Base-by-base conservation (phyloP, 495 filamentous ascomycete species). In the Podospora bellae-mahoneyi region DNA sequence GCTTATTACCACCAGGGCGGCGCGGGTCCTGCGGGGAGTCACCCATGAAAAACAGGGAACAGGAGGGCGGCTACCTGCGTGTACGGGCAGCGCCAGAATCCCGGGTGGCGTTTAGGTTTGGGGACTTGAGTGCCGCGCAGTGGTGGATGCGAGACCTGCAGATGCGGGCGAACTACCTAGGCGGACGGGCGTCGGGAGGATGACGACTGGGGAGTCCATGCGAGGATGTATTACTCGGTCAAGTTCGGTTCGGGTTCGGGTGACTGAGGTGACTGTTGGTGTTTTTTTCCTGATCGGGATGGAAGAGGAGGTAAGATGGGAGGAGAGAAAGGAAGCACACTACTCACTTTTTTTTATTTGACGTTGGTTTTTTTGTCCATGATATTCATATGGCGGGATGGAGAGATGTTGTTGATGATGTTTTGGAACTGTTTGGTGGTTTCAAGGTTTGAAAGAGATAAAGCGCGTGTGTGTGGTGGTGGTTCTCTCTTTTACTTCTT, bases 1-100 rank as follows among this genome's bases (percentile, higher is more conserved):
- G 20, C 56, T 26, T 72, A 66, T 48, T 69, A 65, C 34, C 58
- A 56, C 30, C 68, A 63, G 54, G 16, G 19, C 15, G 54, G 54
- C 10, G 54, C 54, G 15, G 55, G 16, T 26, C 9, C 39, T 48
- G 55, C 55, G 55, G 55, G 55, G 10, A 26, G n/a, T 58, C 55
- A 58, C 18, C 55, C 55, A 18, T 58, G 55, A 20, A 58, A 7
- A 26, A 32, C 30, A 32, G 30, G 30, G 30, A 32, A 32, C 30
- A 32, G 30, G 5, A 16, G 5, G 9, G 39, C 39, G 39, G 39
- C 9, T 48, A 48, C 39, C 39, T 48, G 39, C 39, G 39, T 26
- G 16, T 28, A 61, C 32, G 59, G 16, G 59, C 23, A 30, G 30
- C 18, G 56, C 39, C 39, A 48, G 39, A 48, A 48, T 10, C 15